Evolutionary conservation across 768 basidiomycete species (phyloP).

Genomic region (Pisolithus albus): DNA sequence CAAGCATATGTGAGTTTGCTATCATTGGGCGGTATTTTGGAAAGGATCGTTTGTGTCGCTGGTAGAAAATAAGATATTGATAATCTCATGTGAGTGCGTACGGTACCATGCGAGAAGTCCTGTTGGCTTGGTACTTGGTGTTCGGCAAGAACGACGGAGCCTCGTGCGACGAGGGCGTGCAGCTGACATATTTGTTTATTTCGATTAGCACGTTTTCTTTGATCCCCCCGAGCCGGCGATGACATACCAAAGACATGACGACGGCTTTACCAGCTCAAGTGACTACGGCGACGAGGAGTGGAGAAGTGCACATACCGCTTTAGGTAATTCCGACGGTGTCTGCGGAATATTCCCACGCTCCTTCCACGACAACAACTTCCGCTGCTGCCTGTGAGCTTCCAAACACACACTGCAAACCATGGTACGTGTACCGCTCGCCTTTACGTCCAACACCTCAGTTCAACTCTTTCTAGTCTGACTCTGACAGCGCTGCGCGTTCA

Average conservation of each 20-base stretch:
- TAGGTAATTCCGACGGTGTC: slow-evolving; percentile 14
- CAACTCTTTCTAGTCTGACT: slow-evolving; percentile 60
- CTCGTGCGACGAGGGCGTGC: slow-evolving; percentile 78
- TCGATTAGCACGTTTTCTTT: background rate
- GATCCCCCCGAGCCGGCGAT: background rate
- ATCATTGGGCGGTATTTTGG: slow-evolving; percentile 89
- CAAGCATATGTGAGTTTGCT: slow-evolving; percentile 83
- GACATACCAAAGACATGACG: slow-evolving; percentile 24
- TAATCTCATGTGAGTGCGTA: background rate
- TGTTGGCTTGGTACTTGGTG: slow-evolving; percentile 66
- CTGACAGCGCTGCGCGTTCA: slow-evolving; percentile 52
- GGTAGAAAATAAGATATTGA: background rate
- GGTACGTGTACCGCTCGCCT: slow-evolving; percentile 21
- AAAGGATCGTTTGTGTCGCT: slow-evolving; percentile 86
- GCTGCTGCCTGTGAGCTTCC: too few relatives aligned
- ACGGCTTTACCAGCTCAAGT: background rate
- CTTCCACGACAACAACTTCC: slow-evolving; percentile 16
- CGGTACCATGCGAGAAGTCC: slow-evolving; percentile 82
- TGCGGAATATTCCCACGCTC: slow-evolving; percentile 16
- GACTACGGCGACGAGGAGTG: background rate
- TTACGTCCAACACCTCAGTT: background rate
- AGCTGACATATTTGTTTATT: slow-evolving; percentile 38
- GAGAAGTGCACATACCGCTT: background rate
- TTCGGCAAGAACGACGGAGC: slow-evolving; percentile 77
- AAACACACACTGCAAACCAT: slow-evolving; percentile 14